These are phyloP conservation scores for Aspergillus aculeatus DNA, from an alignment of 2,329 filamentous ascomycete genomes.

Conservation along the genomic window DNA sequence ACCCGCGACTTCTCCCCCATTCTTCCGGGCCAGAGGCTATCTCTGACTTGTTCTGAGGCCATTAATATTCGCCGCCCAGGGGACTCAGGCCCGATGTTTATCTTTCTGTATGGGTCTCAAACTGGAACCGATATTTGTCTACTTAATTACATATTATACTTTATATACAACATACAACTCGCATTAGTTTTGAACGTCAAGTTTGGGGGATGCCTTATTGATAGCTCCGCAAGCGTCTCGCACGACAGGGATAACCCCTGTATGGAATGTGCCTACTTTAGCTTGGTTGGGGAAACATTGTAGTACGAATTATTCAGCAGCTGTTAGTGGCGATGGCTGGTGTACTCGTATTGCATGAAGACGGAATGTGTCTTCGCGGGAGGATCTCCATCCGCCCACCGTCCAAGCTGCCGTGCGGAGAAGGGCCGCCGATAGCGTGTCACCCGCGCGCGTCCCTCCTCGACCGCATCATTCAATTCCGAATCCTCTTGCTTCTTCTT, in stretches of 20 bases:
- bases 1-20: neutral
- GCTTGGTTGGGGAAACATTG: neutral
- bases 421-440: constrained; percentile 19
- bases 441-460: constrained; percentile 24
- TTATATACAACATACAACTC: neutral
- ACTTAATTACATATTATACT: neutral
- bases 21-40: neutral
- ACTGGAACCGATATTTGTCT: neutral
- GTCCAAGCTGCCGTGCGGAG: constrained; percentile 3
- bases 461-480: constrained; percentile 1
- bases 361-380: neutral
- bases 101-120: neutral
- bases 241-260: neutral
- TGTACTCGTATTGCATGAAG: neutral
- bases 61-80: neutral
- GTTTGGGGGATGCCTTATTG: neutral
- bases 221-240: neutral
- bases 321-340: neutral
- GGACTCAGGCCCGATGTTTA: neutral
- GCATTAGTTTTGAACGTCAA: neutral
- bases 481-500: constrained; percentile 1
- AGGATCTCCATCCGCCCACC: neutral
- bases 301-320: neutral
- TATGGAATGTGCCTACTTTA: neutral
- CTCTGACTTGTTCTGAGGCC: neutral